Evolutionary conservation across 805 yeast species (phyloP).

Genomic region (Starmerella floris): DNA sequence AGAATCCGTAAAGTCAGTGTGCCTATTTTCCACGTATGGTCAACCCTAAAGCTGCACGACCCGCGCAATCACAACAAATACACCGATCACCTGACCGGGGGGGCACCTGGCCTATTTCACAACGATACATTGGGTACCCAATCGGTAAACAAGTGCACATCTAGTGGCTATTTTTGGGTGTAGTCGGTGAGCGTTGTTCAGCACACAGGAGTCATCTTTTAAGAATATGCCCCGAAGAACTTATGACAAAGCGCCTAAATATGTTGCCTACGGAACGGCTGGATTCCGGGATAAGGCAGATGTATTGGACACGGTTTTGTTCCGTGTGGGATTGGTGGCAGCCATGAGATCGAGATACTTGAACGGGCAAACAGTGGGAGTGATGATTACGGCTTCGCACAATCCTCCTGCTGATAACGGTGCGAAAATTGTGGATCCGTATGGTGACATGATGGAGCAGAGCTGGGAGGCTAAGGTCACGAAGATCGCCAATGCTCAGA

Average conservation of each 20-base stretch:
- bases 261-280: conserved; percentile 79
- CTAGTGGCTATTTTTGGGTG: too few species aligned
- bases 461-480: conserved; percentile 81
- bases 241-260: conserved; percentile 16
- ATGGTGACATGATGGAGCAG: conserved; percentile 76
- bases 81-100: too few species aligned
- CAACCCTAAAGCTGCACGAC: too few species aligned
- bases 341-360: conserved; percentile 62
- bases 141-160: too few species aligned
- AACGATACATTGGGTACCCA: too few species aligned
- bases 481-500: conserved; percentile 53
- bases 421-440: conserved; percentile 84
- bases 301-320: conserved; percentile 65
- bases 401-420: conserved; percentile 89
- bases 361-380: conserved; percentile 65
- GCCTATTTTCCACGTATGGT: too few species aligned
- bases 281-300: conserved; percentile 75
- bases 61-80: too few species aligned
- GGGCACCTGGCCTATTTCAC: too few species aligned
- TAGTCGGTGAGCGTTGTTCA: too few species aligned
- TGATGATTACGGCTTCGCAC: conserved; percentile 93
- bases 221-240: too few species aligned
- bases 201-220: too few species aligned
- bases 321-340: conserved; percentile 72
- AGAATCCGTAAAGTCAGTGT: too few species aligned